A percentile compares a stretch with the other conserved stretches of the same genome.
Evolutionary conservation across 192 early-diverging fungal species (phyloP).

Genomic region (Backusella luteola): DNA sequence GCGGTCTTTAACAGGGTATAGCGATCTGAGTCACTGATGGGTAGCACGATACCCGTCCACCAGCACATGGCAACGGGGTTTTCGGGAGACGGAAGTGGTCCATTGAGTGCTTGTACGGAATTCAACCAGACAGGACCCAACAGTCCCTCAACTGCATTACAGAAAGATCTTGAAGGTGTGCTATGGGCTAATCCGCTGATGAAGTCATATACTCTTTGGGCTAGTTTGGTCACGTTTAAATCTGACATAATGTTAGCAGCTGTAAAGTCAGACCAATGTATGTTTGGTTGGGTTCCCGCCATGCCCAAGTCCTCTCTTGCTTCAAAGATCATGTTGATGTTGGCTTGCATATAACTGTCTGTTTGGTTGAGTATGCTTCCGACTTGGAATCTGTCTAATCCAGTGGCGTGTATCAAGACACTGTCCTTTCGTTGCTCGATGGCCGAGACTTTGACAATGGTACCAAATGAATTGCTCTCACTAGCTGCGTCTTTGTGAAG

Average conservation of each 20-base stretch:
- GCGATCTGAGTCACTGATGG: slow-evolving; percentile 1
- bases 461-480: background rate
- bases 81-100: slow-evolving; percentile 11
- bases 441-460: slow-evolving; percentile 9
- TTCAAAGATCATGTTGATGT: background rate
- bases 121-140: slow-evolving; percentile 18
- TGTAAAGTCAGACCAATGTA: slow-evolving; percentile 5
- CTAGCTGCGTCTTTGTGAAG: background rate
- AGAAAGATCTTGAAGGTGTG: slow-evolving; percentile 12
- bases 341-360: background rate
- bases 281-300: background rate
- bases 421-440: slow-evolving; percentile 1
- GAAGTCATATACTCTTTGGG: background rate
- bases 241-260: background rate
- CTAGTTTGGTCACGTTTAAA: background rate
- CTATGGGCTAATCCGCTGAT: slow-evolving; percentile 8
- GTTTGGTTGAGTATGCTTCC: background rate
- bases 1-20: background rate
- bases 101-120: slow-evolving; percentile 7
- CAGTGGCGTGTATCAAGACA: slow-evolving; percentile 1
- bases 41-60: slow-evolving; percentile 21
- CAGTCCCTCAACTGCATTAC: slow-evolving; percentile 8
- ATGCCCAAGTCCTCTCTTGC: background rate
- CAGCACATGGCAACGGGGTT: slow-evolving; percentile 13
- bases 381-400: slow-evolving; percentile 15